A percentile compares a stretch with the other conserved stretches of the same genome.
Evolutionary conservation across 2,329 filamentous ascomycete genomes (phyloP).

Genomic region (Venturia carpophila): DNA sequence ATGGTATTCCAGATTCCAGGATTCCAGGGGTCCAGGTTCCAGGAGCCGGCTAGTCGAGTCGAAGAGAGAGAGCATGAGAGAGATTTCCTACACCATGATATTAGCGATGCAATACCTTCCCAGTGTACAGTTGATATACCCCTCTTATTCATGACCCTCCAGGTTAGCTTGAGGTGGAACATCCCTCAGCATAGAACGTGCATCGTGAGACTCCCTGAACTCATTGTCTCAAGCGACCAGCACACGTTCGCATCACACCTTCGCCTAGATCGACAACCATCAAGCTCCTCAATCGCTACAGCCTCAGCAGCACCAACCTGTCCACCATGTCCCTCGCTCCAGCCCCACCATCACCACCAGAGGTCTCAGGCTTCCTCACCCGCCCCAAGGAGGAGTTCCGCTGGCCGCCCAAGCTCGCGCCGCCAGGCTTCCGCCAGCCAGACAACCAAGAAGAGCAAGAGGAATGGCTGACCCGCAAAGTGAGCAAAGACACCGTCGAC

Average conservation of each 20-base stretch:
- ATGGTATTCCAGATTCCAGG: background rate
- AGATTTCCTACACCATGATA: background rate
- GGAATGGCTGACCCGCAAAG: conserved; percentile 3
- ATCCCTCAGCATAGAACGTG: background rate
- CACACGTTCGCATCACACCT: background rate
- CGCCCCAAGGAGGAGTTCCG: background rate
- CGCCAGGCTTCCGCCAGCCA: background rate
- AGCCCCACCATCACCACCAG: background rate
- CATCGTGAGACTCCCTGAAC: background rate
- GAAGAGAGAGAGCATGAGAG: conserved; percentile 1
- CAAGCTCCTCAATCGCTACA: background rate
- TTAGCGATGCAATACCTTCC: background rate
- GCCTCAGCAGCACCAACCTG: background rate
- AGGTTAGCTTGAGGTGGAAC: background rate
- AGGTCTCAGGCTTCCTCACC: conserved; percentile 5
- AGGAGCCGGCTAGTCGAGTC: background rate
- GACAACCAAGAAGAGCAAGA: background rate
- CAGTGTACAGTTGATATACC: background rate
- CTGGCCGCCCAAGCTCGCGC: conserved; percentile 2
- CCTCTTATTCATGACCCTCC: background rate
- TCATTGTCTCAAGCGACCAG: background rate
- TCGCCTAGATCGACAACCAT: background rate
- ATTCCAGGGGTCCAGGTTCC: background rate
- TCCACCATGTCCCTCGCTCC: background rate
- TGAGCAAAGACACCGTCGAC: conserved; percentile 1